A percentile compares a stretch with the other conserved stretches of the same genome.
phyloP scores from a whole-genome alignment of 352 stramenopile genomes.

The Globisporangium cylindrosporum region DNA sequence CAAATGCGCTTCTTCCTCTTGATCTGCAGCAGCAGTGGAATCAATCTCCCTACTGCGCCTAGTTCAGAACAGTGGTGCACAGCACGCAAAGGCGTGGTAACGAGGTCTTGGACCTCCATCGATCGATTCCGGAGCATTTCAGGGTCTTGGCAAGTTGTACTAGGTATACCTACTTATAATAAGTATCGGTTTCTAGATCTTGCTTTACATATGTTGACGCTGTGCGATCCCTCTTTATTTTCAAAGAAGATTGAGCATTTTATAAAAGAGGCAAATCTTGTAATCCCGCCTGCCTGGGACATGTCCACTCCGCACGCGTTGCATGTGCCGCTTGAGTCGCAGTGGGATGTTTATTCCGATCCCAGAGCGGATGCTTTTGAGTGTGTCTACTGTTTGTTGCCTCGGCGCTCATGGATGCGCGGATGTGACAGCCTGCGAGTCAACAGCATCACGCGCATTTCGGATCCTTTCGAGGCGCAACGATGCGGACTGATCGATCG shows the following conservation, averaged over 20 bases:
- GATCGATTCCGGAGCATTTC: neutral
- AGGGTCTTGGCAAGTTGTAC: neutral
- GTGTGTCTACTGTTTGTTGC: neutral
- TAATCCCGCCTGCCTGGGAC: neutral
- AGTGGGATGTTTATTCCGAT: conserved; percentile 11
- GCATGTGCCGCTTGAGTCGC: neutral
- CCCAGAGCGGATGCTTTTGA: neutral
- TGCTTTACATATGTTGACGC: neutral
- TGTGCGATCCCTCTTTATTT: neutral
- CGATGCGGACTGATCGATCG: neutral
- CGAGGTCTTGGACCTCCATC: neutral
- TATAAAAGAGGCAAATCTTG: neutral
- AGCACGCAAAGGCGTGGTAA: neutral
- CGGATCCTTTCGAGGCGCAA: neutral
- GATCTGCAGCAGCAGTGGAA: no score
- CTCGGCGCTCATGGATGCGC: neutral
- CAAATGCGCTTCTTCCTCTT: no score
- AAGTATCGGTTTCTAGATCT: neutral
- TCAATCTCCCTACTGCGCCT: neutral
- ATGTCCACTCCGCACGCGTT: neutral
- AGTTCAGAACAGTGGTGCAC: neutral
- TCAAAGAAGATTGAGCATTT: neutral
- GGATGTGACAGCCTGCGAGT: neutral
- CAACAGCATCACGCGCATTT: neutral
- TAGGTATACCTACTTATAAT: neutral